phyloP scores from a whole-genome alignment of 768 basidiomycete species.

The Kwoniella sp. region DNA sequence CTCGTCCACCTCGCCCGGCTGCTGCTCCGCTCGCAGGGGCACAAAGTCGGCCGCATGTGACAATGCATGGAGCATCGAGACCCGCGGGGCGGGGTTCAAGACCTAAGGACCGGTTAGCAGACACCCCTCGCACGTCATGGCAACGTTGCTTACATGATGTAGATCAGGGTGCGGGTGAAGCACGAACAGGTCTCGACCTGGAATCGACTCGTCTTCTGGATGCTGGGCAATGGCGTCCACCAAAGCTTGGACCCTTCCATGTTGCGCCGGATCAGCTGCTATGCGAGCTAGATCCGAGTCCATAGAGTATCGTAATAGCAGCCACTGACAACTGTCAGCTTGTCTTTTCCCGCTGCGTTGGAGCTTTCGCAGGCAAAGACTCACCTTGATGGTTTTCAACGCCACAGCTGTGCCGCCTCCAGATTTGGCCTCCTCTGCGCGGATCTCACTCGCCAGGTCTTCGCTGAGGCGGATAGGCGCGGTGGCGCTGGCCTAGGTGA shows the following conservation, averaged over 20 bases:
- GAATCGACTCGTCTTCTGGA: constrained; percentile 1
- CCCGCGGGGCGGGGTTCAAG: constrained; percentile 33
- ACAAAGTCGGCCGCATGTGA: constrained; percentile 4
- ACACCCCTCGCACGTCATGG: neutral
- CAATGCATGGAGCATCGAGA: constrained; percentile 34
- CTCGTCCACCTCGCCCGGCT: neutral
- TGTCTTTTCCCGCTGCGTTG: too few species aligned
- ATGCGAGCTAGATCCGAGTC: constrained; percentile 22
- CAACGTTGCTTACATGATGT: constrained; percentile 7
- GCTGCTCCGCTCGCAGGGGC: neutral
- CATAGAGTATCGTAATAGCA: constrained; percentile 25
- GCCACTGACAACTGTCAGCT: too few species aligned
- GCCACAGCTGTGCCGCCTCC: constrained; percentile 25
- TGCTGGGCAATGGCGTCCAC: constrained; percentile 9
- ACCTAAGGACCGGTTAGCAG: constrained; percentile 13
- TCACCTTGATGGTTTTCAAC: constrained; percentile 32
- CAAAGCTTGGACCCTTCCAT: constrained; percentile 1
- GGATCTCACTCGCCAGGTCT: constrained; percentile 24
- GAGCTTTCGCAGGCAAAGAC: neutral
- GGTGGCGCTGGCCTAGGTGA: neutral
- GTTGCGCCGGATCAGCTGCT: neutral
- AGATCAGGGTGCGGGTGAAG: constrained; percentile 13
- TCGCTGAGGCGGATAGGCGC: constrained; percentile 16
- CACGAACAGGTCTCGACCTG: constrained; percentile 17
- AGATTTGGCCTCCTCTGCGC: constrained; percentile 18